Evolutionary conservation across 2,329 filamentous ascomycete genomes (phyloP), one percentile per base, ranked within the genome.

Genomic region (Nigrograna mackinnonii): DNA sequence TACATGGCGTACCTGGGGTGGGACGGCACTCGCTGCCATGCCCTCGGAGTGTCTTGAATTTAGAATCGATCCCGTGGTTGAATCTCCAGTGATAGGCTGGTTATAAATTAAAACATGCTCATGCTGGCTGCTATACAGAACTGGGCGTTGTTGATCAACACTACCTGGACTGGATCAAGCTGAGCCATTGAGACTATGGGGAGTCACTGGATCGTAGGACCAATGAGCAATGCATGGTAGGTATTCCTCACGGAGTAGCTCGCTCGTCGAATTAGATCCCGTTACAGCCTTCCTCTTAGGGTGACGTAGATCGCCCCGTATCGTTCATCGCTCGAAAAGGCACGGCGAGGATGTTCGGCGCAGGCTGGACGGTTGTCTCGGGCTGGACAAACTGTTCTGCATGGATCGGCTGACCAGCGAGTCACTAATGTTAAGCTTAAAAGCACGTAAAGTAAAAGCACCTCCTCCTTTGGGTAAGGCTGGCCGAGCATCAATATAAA

Each of bases 381-480:
- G 37, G 44, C 43, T 28, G 37, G n/a, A 14, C 30, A 31, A 20
- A 17, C 19, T 38, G 22, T 33, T 6, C 22, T 21, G 14, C 35
- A 37, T 47, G 41, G 43, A 54, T 49, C 58, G 37, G 44, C 46
- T 57, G 49, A 56, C 51, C 47, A 43, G 31, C 44, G 45, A 45
- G 31, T 46, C 45, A 53, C 64, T 59, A 60, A 55, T 43, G 37
- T 58, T 61, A 61, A 64, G 61, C 61, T 64, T 64, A 59, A 60
- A 60, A 58, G 56, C 55, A 59, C 54, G 50, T 56, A 54, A 43
- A 44, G 37, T 38, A 20, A 50, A 55, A 53, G 37, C 54, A 64
- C 60, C 62, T 66, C 58, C 64, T 62, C 47, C 49, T 63, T 57
- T 19, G 44, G 57, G 51, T 32, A 38, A 53, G 53, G 41, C 4